Percentiles rank a stretch among this genome's conserved stretches.
These are phyloP conservation scores for Fagopyrum esculentum DNA, from an alignment of 148 eudicot species.

Conservation along the genomic window DNA sequence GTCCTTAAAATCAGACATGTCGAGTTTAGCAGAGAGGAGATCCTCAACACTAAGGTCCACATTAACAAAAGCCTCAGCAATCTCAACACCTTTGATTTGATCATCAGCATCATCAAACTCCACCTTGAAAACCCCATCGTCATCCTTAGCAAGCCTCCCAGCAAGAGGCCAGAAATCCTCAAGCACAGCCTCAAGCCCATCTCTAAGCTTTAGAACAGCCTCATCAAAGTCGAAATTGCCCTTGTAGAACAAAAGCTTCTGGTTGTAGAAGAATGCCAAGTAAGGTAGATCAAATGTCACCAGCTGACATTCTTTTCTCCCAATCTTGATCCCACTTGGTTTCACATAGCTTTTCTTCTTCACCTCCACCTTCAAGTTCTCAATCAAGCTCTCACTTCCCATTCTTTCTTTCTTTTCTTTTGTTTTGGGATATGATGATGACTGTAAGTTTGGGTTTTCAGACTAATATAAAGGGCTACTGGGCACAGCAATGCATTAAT, in stretches of 20 bases:
- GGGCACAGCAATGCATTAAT: conserved; percentile 4
- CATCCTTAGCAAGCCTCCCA: conserved; percentile 69
- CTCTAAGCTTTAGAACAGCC: conserved; percentile 45
- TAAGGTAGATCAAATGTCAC: conserved; percentile 93
- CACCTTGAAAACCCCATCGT: conserved; percentile 82
- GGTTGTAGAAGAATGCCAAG: conserved; percentile 85
- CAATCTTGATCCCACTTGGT: conserved; percentile 47
- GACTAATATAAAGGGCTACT: neutral
- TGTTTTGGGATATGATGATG: neutral
- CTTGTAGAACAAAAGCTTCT: conserved; percentile 69
- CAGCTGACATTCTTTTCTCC: conserved; percentile 64
- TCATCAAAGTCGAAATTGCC: conserved; percentile 39
- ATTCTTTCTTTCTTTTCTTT: neutral
- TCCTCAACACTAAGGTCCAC: conserved; percentile 30
- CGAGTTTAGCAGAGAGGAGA: conserved; percentile 33
- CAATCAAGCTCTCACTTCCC: neutral
- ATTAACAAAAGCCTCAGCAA: conserved; percentile 36
- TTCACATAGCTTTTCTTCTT: conserved; percentile 46
- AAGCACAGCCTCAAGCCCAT: conserved; percentile 54
- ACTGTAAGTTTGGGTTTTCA: neutral
- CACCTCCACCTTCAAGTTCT: conserved; percentile 34
- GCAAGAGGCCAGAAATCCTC: conserved; percentile 81
- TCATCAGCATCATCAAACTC: conserved; percentile 84
- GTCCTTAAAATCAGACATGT: conserved; percentile 46
- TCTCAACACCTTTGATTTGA: conserved; percentile 74